phyloP scores from a whole-genome alignment of 352 stramenopile genomes.

The Elongisporangium anandrum region DNA sequence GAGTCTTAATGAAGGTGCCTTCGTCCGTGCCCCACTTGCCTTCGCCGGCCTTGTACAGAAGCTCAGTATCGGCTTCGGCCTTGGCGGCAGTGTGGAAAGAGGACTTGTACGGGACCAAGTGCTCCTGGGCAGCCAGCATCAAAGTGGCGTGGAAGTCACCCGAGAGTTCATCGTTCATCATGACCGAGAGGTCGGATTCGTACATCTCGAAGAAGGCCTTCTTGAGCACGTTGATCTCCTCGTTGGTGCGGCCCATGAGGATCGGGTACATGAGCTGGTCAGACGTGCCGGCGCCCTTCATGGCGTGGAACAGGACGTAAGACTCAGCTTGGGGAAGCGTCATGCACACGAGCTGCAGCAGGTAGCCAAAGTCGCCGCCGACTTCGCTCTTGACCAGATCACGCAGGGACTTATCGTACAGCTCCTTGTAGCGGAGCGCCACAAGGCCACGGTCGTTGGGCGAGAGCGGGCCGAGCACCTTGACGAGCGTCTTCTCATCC shows the following conservation, averaged over 20 bases:
- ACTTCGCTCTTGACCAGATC: conserved; percentile 63
- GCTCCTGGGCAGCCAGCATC: conserved; percentile 30
- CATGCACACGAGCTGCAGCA: conserved; percentile 53
- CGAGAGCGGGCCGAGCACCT: conserved; percentile 37
- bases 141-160: conserved; percentile 49
- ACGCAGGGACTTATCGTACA: conserved; percentile 38
- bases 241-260: conserved; percentile 46
- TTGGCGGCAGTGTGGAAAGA: conserved; percentile 63
- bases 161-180: conserved; percentile 36
- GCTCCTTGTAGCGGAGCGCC: conserved; percentile 51
- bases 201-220: conserved; percentile 54
- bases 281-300: conserved; percentile 45
- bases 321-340: conserved; percentile 53
- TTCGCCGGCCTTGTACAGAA: conserved; percentile 72
- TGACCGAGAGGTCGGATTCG: conserved; percentile 41
- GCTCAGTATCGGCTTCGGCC: conserved; percentile 52
- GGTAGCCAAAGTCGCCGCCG: conserved; percentile 53
- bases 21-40: conserved; percentile 79
- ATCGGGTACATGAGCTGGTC: conserved; percentile 62
- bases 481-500: conserved; percentile 55
- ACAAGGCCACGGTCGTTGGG: conserved; percentile 47
- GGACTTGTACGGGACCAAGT: conserved; percentile 32
- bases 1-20: conserved; percentile 53
- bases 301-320: conserved; percentile 59
- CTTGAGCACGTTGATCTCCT: conserved; percentile 46